phyloP scores from a whole-genome alignment of 1,284 basidiomycete species.

The Fomes fomentarius region DNA sequence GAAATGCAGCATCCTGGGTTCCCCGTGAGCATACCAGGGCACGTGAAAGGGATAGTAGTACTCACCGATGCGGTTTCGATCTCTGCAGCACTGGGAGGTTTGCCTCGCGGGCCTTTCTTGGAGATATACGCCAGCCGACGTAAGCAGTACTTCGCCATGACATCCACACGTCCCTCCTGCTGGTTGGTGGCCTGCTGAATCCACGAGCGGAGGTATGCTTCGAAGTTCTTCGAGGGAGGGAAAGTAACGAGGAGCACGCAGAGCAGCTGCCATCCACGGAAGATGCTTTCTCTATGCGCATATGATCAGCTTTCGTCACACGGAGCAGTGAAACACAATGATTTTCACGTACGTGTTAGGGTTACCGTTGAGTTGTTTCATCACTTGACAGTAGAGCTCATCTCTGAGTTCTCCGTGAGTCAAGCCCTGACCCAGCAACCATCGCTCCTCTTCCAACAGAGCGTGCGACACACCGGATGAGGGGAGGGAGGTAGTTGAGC shows the following conservation, averaged over 20 bases:
- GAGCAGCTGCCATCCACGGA: constrained; percentile 90
- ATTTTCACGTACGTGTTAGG: constrained; percentile 64
- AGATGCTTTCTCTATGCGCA: constrained; percentile 68
- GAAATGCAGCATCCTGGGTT: constrained; percentile 84
- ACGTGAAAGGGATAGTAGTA: constrained; percentile 11
- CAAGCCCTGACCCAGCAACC: constrained; percentile 81
- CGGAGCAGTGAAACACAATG: neutral
- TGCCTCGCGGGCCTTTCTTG: constrained; percentile 82
- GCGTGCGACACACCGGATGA: constrained; percentile 26
- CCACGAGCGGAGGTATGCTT: constrained; percentile 79
- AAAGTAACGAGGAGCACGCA: constrained; percentile 88
- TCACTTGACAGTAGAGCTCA: constrained; percentile 89
- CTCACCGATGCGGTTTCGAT: constrained; percentile 86
- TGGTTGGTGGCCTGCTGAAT: constrained; percentile 69
- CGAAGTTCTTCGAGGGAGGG: constrained; percentile 90
- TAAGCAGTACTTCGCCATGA: constrained; percentile 89
- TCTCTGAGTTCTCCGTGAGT: constrained; percentile 82
- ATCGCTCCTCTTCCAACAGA: constrained; percentile 75
- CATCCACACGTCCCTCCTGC: constrained; percentile 75
- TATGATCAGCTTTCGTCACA: neutral
- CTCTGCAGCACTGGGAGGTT: constrained; percentile 77
- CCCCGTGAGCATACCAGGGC: neutral
- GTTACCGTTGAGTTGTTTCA: constrained; percentile 89
- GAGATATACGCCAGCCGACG: constrained; percentile 72
- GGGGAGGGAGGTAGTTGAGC: constrained; percentile 57